These are phyloP conservation scores for Penicillium sp. DNA, from an alignment of 2,329 filamentous ascomycete genomes.

Conservation along the genomic window DNA sequence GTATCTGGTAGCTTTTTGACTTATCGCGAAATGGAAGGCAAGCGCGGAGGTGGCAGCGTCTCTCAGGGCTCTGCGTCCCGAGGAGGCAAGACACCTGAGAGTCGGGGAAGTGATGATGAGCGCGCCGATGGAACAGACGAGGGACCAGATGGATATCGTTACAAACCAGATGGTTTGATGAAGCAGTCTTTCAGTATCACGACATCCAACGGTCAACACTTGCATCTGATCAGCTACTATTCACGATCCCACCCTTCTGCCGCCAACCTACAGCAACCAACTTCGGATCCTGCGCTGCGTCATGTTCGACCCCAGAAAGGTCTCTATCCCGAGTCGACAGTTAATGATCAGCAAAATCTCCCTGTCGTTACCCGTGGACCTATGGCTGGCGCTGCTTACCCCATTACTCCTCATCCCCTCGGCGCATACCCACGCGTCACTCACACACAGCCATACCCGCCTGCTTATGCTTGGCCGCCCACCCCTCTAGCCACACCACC, in stretches of 20 bases:
- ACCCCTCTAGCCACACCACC: conserved; percentile 48
- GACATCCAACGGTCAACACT: conserved; percentile 81
- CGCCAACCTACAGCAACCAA: conserved; percentile 75
- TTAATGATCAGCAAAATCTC: conserved; percentile 78
- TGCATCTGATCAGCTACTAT: conserved; percentile 98
- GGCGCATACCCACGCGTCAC: conserved; percentile 54
- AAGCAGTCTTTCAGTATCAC: conserved; percentile 99
- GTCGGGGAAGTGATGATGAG: conserved; percentile 78
- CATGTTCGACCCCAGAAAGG: conserved; percentile 86
- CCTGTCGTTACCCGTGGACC: conserved; percentile 77
- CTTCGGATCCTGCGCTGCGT: conserved; percentile 74
- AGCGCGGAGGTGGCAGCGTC: conserved; percentile 76
- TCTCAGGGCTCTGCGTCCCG: conserved; percentile 57
- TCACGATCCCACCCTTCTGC: conserved; percentile 73
- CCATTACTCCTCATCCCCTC: conserved; percentile 53
- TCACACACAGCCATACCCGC: conserved; percentile 42
- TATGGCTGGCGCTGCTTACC: conserved; percentile 58
- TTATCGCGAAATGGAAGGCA: conserved; percentile 98
- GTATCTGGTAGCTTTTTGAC: conserved; percentile 97
- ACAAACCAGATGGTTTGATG: conserved; percentile 96
- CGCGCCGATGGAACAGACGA: conserved; percentile 68
- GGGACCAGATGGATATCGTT: conserved; percentile 82
- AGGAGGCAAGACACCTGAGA: conserved; percentile 78
- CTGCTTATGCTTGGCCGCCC: conserved; percentile 47
- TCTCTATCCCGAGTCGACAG: conserved; percentile 94